Base-by-base conservation (phyloP, 2,329 filamentous ascomycete species). In the Monilinia fructicola region DNA sequence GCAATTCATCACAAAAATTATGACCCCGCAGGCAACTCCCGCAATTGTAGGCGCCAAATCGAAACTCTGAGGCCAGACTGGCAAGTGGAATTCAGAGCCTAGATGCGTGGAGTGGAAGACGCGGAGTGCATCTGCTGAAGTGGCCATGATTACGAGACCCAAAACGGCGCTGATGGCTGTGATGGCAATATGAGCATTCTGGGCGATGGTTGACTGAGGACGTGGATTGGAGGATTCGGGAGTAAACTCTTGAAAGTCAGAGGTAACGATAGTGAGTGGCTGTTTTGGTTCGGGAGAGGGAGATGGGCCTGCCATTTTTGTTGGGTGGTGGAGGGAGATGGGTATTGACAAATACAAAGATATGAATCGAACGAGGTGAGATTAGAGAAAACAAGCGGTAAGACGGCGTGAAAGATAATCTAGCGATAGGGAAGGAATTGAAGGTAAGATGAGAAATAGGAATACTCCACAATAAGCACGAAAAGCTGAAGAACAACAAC, bases 1-100 rank as follows among this genome's bases (percentile, higher is more conserved):
- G 3, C 78, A 72, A 72, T 82, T 87, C 68, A 80, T 75, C 10
- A 84, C 64, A 9, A 82, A 74, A 11, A 87, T 79, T 55, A 88
- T 76, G 44, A 78, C 76, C 61, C 84, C 81, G 48, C 83, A 82
- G 35, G 78, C 80, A 23, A 87, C 80, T 35, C 87, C 78, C 11
- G 85, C 83, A 40, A 84, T 77, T 3, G 83, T 85, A 2, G 86
- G 85, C 58, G 83, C 79, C 44, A 86, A 73, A 73, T 88, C 82
- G 72, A 88, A 85, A 40, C 82, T 76, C 18, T 79, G 76, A 0
- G 86, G 86, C 86, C 86, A 89, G 59, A 88, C 73, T 0, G 85
- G 79, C 23, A 88, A 79, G 28, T 82, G 72, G 71, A 79, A 84
- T 55, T 81, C 79, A n/a, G 79, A 77, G 23, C 74, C 73, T 0